These are phyloP conservation scores for Diplocarpon mali DNA, from an alignment of 2,329 filamentous ascomycete genomes.

Conservation along the genomic window DNA sequence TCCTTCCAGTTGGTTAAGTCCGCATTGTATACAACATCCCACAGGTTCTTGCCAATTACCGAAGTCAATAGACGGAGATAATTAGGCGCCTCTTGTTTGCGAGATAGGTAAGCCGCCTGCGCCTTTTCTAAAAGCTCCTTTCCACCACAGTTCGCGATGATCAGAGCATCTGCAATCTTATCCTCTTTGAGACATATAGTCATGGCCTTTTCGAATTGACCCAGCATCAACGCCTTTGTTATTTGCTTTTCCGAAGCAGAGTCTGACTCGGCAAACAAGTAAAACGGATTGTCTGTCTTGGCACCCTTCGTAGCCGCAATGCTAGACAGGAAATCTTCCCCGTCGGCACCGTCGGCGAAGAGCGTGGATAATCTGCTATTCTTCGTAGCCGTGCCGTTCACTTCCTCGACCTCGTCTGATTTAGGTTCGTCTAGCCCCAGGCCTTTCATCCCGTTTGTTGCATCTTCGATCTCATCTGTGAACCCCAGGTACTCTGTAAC, in stretches of 20 bases:
- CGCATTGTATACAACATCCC: slow-evolving; percentile 96
- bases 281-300: slow-evolving; percentile 90
- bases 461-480: slow-evolving; percentile 41
- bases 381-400: slow-evolving; percentile 39
- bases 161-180: slow-evolving; percentile 88
- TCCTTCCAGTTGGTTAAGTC: slow-evolving; percentile 93
- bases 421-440: slow-evolving; percentile 27
- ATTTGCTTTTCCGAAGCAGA: slow-evolving; percentile 75
- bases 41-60: slow-evolving; percentile 91
- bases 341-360: slow-evolving; percentile 63
- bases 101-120: slow-evolving; percentile 79
- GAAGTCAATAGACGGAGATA: slow-evolving; percentile 85
- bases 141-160: slow-evolving; percentile 94
- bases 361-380: slow-evolving; percentile 62
- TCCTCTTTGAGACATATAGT: slow-evolving; percentile 82
- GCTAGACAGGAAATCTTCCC: slow-evolving; percentile 77
- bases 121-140: slow-evolving; percentile 91
- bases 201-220: slow-evolving; percentile 81
- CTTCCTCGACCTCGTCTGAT: slow-evolving; percentile 36
- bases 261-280: slow-evolving; percentile 76
- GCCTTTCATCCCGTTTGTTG: slow-evolving; percentile 37
- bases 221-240: slow-evolving; percentile 78
- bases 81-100: slow-evolving; percentile 72
- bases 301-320: slow-evolving; percentile 81
- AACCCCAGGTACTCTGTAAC: slow-evolving; percentile 90